Evolutionary conservation across 306 rosid genomes (phyloP).

Genomic region (Ormosia emarginata): DNA sequence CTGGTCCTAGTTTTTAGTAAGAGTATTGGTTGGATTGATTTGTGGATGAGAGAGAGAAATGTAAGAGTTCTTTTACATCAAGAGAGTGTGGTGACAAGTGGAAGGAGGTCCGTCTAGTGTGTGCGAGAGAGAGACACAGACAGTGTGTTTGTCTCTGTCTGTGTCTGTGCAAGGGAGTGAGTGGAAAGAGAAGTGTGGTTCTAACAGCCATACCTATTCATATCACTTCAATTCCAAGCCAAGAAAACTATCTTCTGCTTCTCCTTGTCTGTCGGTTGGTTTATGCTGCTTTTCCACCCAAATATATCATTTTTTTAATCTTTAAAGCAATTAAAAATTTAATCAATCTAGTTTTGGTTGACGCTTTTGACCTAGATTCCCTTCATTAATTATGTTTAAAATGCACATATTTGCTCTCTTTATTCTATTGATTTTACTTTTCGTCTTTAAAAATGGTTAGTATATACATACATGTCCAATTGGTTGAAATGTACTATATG

Average conservation of each 20-base stretch:
- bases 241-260: conserved; percentile 54
- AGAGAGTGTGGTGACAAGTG: conserved; percentile 70
- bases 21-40: conserved; percentile 44
- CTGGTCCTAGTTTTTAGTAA: conserved; percentile 80
- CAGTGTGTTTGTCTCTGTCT: not conserved
- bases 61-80: conserved; percentile 24
- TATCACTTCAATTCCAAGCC: conserved; percentile 62
- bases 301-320: not conserved
- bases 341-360: not conserved
- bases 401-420: not conserved
- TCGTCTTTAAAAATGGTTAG: not conserved
- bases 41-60: conserved; percentile 53
- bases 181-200: conserved; percentile 45
- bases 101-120: conserved; percentile 38
- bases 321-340: not conserved
- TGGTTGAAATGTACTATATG: not conserved
- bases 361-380: not conserved
- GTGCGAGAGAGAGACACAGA: not conserved
- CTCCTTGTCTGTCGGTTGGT: conserved; percentile 63
- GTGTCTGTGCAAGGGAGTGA: conserved; percentile 21
- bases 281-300: conserved; percentile 40
- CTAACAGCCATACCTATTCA: conserved; percentile 67
- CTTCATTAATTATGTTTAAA: not conserved
- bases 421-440: not conserved
- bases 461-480: not conserved